Conservation (phyloP, 306 rosid genomes). For the Trichosanthes cucumerina region DNA sequence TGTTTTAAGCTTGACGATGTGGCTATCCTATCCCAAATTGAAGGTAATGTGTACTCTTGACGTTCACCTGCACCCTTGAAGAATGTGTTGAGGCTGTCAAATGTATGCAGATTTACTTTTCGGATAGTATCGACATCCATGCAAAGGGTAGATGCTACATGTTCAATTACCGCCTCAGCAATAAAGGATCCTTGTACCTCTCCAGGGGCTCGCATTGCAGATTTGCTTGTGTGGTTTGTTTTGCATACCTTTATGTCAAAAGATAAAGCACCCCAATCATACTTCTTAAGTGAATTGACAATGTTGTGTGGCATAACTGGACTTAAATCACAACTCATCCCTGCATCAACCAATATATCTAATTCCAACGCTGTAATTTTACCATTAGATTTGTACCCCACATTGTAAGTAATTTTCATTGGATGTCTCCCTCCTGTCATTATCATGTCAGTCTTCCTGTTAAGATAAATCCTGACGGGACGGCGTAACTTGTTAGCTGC, state of each 20-base stretch:
- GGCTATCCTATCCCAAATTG: conserved; percentile 65
- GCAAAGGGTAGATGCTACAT: conserved; percentile 66
- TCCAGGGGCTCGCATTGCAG: conserved; percentile 93
- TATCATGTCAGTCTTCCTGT: conserved; percentile 87
- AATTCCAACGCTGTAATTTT: conserved; percentile 81
- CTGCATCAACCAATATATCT: conserved; percentile 66
- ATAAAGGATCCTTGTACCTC: conserved; percentile 80
- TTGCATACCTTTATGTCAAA: conserved; percentile 75
- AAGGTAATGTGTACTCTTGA: conserved; percentile 69
- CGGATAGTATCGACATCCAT: conserved; percentile 65
- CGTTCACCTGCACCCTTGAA: conserved; percentile 47
- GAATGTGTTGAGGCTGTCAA: conserved; percentile 49
- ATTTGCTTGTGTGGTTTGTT: conserved; percentile 71
- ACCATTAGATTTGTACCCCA: conserved; percentile 74
- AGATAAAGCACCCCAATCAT: conserved; percentile 86
- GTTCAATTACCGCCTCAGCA: conserved; percentile 81
- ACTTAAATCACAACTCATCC: conserved; percentile 56
- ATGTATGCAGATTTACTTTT: conserved; percentile 59
- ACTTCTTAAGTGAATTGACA: conserved; percentile 51
- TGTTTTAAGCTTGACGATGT: conserved; percentile 39
- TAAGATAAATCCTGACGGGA: conserved; percentile 71
- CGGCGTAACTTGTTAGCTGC: conserved; percentile 64
- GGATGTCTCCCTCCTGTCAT: conserved; percentile 98
- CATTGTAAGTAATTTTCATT: conserved; percentile 71
- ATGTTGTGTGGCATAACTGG: conserved; percentile 41